Evolutionary conservation across 129 eudicot genomes (phyloP).

Genomic region (Centaurea solstitialis): DNA sequence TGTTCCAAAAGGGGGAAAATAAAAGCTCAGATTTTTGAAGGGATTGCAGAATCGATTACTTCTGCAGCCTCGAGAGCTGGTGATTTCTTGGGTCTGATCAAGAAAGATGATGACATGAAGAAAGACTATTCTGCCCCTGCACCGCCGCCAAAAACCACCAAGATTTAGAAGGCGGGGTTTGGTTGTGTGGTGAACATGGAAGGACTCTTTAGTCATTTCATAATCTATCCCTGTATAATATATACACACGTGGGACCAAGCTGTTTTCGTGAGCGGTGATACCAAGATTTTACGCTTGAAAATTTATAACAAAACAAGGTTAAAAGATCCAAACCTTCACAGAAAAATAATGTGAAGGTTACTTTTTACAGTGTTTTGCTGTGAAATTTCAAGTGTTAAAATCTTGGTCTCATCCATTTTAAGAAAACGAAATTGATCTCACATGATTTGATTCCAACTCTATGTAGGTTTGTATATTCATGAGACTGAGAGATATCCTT

Average conservation of each 20-base stretch:
- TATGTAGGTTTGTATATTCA: neutral
- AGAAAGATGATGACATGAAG: slow-evolving; percentile 3
- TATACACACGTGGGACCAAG: neutral
- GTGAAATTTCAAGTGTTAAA: too few species aligned
- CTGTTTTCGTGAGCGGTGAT: too few species aligned
- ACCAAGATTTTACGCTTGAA: too few species aligned
- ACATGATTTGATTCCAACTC: too few species aligned
- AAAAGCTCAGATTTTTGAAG: slow-evolving; percentile 34
- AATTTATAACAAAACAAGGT: too few species aligned
- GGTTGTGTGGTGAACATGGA: slow-evolving; percentile 6
- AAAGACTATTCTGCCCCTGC: neutral
- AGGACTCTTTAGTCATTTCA: neutral
- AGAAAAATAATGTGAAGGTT: too few species aligned
- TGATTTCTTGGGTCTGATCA: slow-evolving; percentile 13
- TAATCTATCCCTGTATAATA: neutral
- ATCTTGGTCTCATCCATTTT: too few species aligned
- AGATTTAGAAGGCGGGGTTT: neutral
- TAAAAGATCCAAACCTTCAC: too few species aligned
- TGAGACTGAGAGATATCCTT: slow-evolving; percentile 30
- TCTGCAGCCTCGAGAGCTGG: slow-evolving; percentile 33
- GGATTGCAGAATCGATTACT: slow-evolving; percentile 18
- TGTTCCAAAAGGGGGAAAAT: slow-evolving; percentile 8
- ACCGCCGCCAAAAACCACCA: slow-evolving; percentile 8
- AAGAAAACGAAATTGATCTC: too few species aligned
- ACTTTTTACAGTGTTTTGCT: too few species aligned